phyloP scores from a whole-genome alignment of 441 rosid genomes.

The Isatis lusitanica region DNA sequence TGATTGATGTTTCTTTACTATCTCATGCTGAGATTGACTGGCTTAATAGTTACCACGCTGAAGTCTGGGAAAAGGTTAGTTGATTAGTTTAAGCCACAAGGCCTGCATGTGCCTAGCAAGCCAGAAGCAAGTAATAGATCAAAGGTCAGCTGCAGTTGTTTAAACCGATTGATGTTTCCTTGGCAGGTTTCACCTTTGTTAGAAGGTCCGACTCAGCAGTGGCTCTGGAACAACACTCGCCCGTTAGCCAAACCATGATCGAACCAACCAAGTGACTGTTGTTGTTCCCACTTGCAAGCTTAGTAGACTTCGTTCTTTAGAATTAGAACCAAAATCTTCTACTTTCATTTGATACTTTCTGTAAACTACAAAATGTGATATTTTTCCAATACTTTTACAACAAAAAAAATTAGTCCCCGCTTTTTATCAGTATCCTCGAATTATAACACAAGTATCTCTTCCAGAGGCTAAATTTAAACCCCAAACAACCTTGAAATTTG shows the following conservation, averaged over 20 bases:
- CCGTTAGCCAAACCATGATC: constrained; percentile 51
- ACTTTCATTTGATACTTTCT: constrained; percentile 2
- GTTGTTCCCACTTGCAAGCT: constrained; percentile 4
- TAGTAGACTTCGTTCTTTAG: not conserved
- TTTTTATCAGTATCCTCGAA: not conserved
- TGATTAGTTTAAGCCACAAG: not conserved
- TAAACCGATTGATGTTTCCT: constrained; percentile 8
- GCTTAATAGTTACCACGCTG: constrained; percentile 77
- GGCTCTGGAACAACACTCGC: constrained; percentile 88
- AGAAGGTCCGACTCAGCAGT: constrained; percentile 68
- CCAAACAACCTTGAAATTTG: not conserved
- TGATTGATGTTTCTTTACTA: constrained; percentile 68
- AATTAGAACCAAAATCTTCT: not conserved
- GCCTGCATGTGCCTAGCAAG: not conserved
- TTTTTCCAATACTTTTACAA: not conserved
- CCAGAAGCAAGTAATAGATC: not conserved
- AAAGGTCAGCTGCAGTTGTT: not conserved
- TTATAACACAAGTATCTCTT: not conserved
- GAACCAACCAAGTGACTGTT: not conserved
- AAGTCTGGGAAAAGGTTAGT: constrained; percentile 93
- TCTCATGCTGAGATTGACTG: constrained; percentile 67
- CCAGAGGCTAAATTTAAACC: not conserved
- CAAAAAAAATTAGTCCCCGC: not conserved
- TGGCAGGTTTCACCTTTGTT: constrained; percentile 81
- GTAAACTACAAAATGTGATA: constrained; percentile 17